Evolutionary conservation across 2,329 filamentous ascomycete species (phyloP).

Genomic region (Xylaria sp.): DNA sequence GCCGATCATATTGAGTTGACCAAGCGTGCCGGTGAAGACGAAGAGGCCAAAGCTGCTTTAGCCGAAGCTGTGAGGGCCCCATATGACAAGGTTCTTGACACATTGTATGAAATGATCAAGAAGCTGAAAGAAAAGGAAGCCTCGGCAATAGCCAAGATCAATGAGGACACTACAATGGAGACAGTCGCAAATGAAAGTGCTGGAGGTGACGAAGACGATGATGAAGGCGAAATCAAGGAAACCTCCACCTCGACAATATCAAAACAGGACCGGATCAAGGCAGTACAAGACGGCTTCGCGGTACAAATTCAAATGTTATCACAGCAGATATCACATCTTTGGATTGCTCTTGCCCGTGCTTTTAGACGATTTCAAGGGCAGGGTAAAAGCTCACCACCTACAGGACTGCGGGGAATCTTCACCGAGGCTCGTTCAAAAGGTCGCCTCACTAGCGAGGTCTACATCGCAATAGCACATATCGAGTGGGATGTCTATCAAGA

Average conservation of each 20-base stretch:
- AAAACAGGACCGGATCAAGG: conserved; percentile 68
- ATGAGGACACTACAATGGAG: conserved; percentile 52
- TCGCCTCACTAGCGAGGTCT: conserved; percentile 90
- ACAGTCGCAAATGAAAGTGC: conserved; percentile 36
- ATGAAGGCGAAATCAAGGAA: conserved; percentile 54
- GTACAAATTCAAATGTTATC: conserved; percentile 78
- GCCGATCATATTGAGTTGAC: conserved; percentile 86
- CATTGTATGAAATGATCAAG: conserved; percentile 85
- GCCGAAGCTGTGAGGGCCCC: conserved; percentile 80
- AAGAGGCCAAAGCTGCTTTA: conserved; percentile 75
- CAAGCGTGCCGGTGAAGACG: conserved; percentile 76
- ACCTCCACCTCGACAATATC: conserved; percentile 55
- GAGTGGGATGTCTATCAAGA: conserved; percentile 98
- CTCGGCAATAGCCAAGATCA: conserved; percentile 61
- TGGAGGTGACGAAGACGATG: conserved; percentile 53
- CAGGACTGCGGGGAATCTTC: conserved; percentile 86
- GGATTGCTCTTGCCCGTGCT: conserved; percentile 92
- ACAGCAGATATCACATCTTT: conserved; percentile 86
- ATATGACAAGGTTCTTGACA: conserved; percentile 81
- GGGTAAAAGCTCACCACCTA: conserved; percentile 62
- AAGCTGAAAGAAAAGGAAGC: conserved; percentile 70
- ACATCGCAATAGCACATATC: conserved; percentile 89
- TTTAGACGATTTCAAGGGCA: conserved; percentile 95
- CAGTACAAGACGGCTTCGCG: conserved; percentile 69
- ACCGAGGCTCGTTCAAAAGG: conserved; percentile 86